Evolutionary conservation across 2,329 filamentous ascomycete species (phyloP).

Genomic region (Phaeosphaeria sp.): DNA sequence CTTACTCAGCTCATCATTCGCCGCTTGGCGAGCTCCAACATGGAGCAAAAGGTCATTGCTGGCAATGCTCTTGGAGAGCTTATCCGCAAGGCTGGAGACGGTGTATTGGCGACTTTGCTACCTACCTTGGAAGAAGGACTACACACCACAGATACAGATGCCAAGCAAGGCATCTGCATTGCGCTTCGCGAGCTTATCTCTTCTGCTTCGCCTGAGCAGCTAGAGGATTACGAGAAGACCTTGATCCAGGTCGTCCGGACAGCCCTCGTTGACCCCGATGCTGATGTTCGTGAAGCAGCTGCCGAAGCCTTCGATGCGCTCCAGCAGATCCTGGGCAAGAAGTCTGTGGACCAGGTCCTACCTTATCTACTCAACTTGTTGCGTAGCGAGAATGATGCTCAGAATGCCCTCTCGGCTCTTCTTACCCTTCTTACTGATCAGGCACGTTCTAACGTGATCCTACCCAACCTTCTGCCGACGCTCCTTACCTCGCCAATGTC

Average conservation of each 20-base stretch:
- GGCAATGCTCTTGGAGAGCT: slow-evolving; percentile 96
- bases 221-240: slow-evolving; percentile 94
- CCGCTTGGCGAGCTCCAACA: slow-evolving; percentile 91
- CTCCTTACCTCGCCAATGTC: slow-evolving; percentile 89
- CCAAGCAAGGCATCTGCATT: slow-evolving; percentile 96
- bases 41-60: slow-evolving; percentile 99
- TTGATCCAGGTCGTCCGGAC: slow-evolving; percentile 93
- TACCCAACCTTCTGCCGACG: slow-evolving; percentile 94
- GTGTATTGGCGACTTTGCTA: slow-evolving; percentile 84
- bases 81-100: slow-evolving; percentile 95
- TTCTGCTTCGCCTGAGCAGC: slow-evolving; percentile 83
- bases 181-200: slow-evolving; percentile 92
- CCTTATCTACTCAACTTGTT: slow-evolving; percentile 91
- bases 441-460: slow-evolving; percentile 91
- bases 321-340: slow-evolving; percentile 92
- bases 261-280: slow-evolving; percentile 87
- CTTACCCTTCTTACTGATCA: slow-evolving; percentile 93
- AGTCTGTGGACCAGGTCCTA: slow-evolving; percentile 91
- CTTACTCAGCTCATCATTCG: slow-evolving; percentile 94
- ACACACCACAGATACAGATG: slow-evolving; percentile 88
- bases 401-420: slow-evolving; percentile 90
- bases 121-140: slow-evolving; percentile 93
- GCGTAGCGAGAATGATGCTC: slow-evolving; percentile 82
- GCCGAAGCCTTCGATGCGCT: slow-evolving; percentile 96
- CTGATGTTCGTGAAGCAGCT: slow-evolving; percentile 90